Conservation (phyloP, 2,329 filamentous ascomycete species). For the Penicillium sp. region DNA sequence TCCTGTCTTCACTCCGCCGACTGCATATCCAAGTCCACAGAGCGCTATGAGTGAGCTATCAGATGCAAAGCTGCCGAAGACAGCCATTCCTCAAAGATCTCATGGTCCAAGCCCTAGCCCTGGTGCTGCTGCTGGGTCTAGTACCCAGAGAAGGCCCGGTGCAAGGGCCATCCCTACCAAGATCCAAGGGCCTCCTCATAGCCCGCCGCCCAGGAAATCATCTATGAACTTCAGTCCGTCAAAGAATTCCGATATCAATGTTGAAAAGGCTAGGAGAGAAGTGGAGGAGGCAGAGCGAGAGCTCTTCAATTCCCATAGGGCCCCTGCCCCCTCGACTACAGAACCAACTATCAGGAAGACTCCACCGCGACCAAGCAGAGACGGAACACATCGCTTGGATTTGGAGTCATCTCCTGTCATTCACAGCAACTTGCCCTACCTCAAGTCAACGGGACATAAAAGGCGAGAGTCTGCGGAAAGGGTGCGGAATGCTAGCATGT, state of each 20-base stretch:
- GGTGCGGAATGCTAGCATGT: slow-evolving; percentile 33
- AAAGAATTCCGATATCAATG: slow-evolving; percentile 22
- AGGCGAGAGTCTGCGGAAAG: slow-evolving; percentile 49
- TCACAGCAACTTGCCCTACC: slow-evolving; percentile 51
- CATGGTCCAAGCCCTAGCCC: slow-evolving; percentile 9
- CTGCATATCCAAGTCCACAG: slow-evolving; percentile 18
- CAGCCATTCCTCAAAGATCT: slow-evolving; percentile 9
- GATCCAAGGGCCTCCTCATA: slow-evolving; percentile 46
- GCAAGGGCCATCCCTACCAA: neutral
- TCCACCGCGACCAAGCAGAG: slow-evolving; percentile 62
- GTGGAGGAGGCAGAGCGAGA: slow-evolving; percentile 28
- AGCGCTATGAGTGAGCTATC: slow-evolving; percentile 18
- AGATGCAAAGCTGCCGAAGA: slow-evolving; percentile 13
- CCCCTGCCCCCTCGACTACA: slow-evolving; percentile 27
- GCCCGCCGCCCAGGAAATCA: slow-evolving; percentile 59
- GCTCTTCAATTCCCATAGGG: slow-evolving; percentile 15
- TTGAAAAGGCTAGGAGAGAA: slow-evolving; percentile 28
- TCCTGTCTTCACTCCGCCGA: slow-evolving; percentile 27
- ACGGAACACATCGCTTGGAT: slow-evolving; percentile 61
- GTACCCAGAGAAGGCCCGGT: neutral
- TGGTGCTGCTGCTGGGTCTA: slow-evolving; percentile 2
- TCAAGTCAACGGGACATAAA: slow-evolving; percentile 48
- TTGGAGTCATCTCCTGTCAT: slow-evolving; percentile 52
- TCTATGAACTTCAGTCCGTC: slow-evolving; percentile 52
- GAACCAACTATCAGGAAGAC: slow-evolving; percentile 35